Percentiles rank a stretch among this genome's conserved stretches.
phyloP scores from a whole-genome alignment of 2,329 filamentous ascomycete genomes.

The Diaporthe vaccinii region DNA sequence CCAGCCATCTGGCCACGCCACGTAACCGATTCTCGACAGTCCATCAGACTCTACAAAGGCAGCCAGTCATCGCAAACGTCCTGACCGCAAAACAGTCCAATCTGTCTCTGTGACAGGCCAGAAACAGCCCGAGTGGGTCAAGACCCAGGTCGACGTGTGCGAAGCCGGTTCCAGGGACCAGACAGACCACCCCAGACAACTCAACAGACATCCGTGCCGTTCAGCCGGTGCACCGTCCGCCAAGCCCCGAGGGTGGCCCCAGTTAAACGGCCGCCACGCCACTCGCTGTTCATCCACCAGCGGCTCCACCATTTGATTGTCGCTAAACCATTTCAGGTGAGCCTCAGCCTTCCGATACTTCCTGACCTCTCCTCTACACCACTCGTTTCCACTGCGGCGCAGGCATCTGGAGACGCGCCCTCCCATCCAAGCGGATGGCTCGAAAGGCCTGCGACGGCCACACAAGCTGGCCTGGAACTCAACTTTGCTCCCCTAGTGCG shows the following conservation, averaged over 20 bases:
- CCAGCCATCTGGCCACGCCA: conserved; percentile 1
- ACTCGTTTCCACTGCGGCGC: conserved; percentile 39
- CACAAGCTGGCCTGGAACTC: conserved; percentile 24
- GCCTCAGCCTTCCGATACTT: conserved; percentile 31
- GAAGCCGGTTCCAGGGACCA: conserved; percentile 37
- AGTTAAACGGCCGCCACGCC: conserved; percentile 19
- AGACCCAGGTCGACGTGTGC: conserved; percentile 36
- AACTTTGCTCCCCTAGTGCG: conserved; percentile 20
- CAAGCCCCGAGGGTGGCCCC: conserved; percentile 32
- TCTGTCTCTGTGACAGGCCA: conserved; percentile 21
- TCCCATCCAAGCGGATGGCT: conserved; percentile 35
- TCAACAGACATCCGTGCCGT: conserved; percentile 30
- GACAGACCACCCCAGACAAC: not conserved
- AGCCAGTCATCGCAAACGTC: not conserved
- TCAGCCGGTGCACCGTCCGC: conserved; percentile 27
- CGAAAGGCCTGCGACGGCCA: conserved; percentile 28
- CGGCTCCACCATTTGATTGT: conserved; percentile 32
- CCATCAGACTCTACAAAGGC: not conserved
- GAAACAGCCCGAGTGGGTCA: conserved; percentile 35
- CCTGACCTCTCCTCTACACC: conserved; percentile 26
- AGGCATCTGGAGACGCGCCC: conserved; percentile 36
- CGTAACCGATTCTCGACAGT: conserved; percentile 13
- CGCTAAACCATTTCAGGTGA: conserved; percentile 37
- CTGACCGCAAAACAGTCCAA: conserved; percentile 20
- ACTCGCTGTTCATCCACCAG: conserved; percentile 33